These are phyloP conservation scores for Phytopythium litorale DNA, from an alignment of 352 stramenopile species.

Conservation along the genomic window DNA sequence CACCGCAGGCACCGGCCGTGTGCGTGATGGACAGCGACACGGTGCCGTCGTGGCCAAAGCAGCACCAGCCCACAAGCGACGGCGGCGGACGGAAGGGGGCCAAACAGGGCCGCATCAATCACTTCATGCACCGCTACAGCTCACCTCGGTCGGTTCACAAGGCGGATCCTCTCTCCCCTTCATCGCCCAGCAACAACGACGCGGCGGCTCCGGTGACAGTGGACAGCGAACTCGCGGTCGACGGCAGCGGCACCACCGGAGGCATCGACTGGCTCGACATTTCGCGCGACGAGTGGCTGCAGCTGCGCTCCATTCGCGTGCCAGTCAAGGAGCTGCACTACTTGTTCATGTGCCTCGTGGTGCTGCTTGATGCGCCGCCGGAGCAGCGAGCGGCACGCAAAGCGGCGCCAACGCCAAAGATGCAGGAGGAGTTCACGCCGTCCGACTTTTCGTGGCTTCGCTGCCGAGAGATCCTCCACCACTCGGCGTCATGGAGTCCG, in stretches of 20 bases:
- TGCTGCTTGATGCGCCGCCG: slow-evolving; percentile 51
- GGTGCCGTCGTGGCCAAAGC: slow-evolving; percentile 51
- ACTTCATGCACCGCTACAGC: slow-evolving; percentile 40
- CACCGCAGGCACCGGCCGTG: slow-evolving; percentile 20
- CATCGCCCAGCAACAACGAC: neutral
- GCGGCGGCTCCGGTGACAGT: neutral
- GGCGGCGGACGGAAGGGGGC: slow-evolving; percentile 41
- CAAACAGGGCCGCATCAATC: slow-evolving; percentile 63
- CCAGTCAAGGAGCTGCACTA: slow-evolving; percentile 71
- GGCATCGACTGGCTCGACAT: slow-evolving; percentile 65
- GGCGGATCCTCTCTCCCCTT: neutral
- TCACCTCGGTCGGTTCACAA: slow-evolving; percentile 5
- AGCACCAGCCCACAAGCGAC: slow-evolving; percentile 53
- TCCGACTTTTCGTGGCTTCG: slow-evolving; percentile 58
- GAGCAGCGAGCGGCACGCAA: slow-evolving; percentile 27
- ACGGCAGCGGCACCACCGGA: slow-evolving; percentile 12
- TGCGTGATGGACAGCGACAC: slow-evolving; percentile 56
- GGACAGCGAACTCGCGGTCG: slow-evolving; percentile 8
- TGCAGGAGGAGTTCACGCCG: slow-evolving; percentile 48
- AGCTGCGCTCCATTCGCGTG: slow-evolving; percentile 58
- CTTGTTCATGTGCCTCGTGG: slow-evolving; percentile 75
- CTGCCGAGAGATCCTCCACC: slow-evolving; percentile 59
- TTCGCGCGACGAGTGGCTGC: slow-evolving; percentile 59
- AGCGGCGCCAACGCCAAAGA: slow-evolving; percentile 31
- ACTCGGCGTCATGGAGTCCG: slow-evolving; percentile 38